Conservation (phyloP, 805 yeast genomes). For the Myxozyma udenii region DNA sequence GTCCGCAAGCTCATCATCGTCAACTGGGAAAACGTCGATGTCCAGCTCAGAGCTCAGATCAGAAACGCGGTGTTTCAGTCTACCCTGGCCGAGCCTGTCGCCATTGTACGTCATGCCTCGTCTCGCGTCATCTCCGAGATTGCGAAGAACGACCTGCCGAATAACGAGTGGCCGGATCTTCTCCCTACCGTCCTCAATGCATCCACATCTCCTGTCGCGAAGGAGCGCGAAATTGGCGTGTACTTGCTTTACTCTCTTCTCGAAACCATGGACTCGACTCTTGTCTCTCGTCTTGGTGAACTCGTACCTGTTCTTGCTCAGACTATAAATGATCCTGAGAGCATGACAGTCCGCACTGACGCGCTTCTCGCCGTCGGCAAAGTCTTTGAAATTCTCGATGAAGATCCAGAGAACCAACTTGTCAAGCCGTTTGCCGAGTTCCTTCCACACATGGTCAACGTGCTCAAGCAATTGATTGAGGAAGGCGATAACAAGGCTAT, state of each 20-base stretch:
- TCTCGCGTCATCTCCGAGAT: slow-evolving; percentile 88
- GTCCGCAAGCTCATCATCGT: slow-evolving; percentile 75
- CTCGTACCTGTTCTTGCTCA: slow-evolving; percentile 67
- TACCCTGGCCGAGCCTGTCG: slow-evolving; percentile 61
- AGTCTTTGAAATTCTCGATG: slow-evolving; percentile 46
- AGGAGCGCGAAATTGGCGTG: slow-evolving; percentile 75
- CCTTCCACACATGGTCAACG: slow-evolving; percentile 77
- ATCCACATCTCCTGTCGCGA: slow-evolving; percentile 55
- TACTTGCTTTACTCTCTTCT: slow-evolving; percentile 73
- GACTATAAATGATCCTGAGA: slow-evolving; percentile 59
- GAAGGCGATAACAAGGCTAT: slow-evolving; percentile 71
- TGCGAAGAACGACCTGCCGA: slow-evolving; percentile 70
- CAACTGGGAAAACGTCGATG: slow-evolving; percentile 55
- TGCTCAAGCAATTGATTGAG: slow-evolving; percentile 68
- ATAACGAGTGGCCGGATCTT: slow-evolving; percentile 69
- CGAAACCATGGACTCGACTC: slow-evolving; percentile 61
- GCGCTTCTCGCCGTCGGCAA: slow-evolving; percentile 76
- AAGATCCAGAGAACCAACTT: slow-evolving; percentile 50
- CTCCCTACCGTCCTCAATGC: slow-evolving; percentile 68
- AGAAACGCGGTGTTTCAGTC: slow-evolving; percentile 64
- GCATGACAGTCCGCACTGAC: slow-evolving; percentile 74
- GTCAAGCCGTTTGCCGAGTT: slow-evolving; percentile 56
- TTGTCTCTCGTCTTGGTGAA: slow-evolving; percentile 58
- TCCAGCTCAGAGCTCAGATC: slow-evolving; percentile 52
- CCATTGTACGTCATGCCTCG: slow-evolving; percentile 76